These are phyloP conservation scores for Lagenidium giganteum DNA, from an alignment of 352 stramenopile genomes.

Conservation along the genomic window DNA sequence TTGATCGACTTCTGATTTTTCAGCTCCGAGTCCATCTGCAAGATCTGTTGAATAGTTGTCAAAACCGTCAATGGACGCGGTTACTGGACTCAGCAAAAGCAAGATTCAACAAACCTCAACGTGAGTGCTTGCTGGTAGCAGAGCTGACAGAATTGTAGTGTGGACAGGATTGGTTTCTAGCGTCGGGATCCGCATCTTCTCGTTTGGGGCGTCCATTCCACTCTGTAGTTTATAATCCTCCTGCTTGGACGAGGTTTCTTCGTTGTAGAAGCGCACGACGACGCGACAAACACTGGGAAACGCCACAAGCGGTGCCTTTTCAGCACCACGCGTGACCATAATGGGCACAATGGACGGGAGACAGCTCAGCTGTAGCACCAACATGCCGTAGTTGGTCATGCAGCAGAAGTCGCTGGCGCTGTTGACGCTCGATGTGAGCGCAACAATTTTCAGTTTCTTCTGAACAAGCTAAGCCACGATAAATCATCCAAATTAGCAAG, in stretches of 20 bases:
- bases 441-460: conserved; percentile 46
- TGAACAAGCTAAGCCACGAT: too few species aligned
- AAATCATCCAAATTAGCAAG: too few species aligned
- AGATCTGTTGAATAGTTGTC: conserved; percentile 28
- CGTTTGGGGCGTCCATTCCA: conserved; percentile 21
- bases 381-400: conserved; percentile 34
- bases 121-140: conserved; percentile 31
- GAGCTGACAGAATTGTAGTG: conserved; percentile 24
- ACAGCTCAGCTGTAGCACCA: conserved; percentile 25
- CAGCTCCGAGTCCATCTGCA: conserved; percentile 45
- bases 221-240: conserved; percentile 39
- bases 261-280: conserved; percentile 26
- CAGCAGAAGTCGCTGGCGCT: conserved; percentile 30
- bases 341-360: conserved; percentile 20
- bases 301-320: conserved; percentile 30
- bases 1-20: conserved; percentile 39
- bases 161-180: conserved; percentile 24
- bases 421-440: conserved; percentile 27
- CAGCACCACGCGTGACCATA: conserved; percentile 24
- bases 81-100: too few species aligned
- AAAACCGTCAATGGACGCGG: too few species aligned
- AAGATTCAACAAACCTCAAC: conserved; percentile 36
- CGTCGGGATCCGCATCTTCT: conserved; percentile 19
- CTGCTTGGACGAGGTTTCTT: conserved; percentile 30
- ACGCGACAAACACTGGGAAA: conserved; percentile 28